phyloP scores from a whole-genome alignment of 352 stramenopile genomes.

The Peronospora belbahrii region DNA sequence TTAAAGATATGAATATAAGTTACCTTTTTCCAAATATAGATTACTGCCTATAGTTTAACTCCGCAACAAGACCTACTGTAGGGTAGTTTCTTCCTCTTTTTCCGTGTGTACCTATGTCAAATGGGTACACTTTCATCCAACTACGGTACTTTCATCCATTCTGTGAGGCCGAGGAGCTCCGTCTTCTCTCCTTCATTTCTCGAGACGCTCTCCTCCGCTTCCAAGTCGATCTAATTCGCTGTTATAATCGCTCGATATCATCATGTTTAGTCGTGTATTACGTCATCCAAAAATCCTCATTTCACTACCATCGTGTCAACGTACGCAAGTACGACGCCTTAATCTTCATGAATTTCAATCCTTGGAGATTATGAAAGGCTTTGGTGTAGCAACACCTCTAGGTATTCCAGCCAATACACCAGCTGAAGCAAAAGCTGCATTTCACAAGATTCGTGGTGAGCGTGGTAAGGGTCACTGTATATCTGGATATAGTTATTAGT shows the following conservation, averaged over 20 bases:
- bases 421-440: constrained; percentile 73
- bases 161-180: constrained; percentile 11
- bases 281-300: constrained; percentile 43
- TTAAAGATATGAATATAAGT: too few relatives aligned
- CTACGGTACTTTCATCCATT: neutral
- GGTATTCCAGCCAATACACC: constrained; percentile 70
- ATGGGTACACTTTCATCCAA: too few relatives aligned
- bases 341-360: constrained; percentile 94
- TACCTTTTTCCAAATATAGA: too few relatives aligned
- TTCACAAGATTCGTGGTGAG: constrained; percentile 68
- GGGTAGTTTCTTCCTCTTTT: constrained; percentile 6
- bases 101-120: neutral
- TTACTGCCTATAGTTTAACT: too few relatives aligned
- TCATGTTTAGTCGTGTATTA: constrained; percentile 54
- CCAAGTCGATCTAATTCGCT: too few relatives aligned
- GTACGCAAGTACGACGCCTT: constrained; percentile 75
- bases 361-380: constrained; percentile 91
- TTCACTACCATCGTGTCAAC: constrained; percentile 38
- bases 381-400: constrained; percentile 65
- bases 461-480: too few relatives aligned
- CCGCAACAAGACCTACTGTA: too few relatives aligned
- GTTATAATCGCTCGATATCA: too few relatives aligned
- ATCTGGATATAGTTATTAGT: too few relatives aligned
- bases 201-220: constrained; percentile 18
- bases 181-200: constrained; percentile 19